phyloP scores from a whole-genome alignment of 352 stramenopile genomes.

The Elongisporangium prolatum region DNA sequence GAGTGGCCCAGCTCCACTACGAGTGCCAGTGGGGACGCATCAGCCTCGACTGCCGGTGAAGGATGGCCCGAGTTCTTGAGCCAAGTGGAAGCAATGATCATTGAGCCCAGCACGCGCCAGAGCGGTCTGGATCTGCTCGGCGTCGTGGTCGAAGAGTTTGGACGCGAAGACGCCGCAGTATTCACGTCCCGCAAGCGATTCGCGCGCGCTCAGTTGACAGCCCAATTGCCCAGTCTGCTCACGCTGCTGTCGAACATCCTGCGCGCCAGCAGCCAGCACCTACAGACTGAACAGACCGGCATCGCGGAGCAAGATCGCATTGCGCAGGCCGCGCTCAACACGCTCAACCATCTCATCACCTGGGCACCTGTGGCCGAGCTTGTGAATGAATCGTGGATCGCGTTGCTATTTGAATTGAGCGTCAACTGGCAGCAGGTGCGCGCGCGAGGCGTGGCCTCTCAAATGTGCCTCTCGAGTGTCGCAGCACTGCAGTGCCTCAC shows the following conservation, averaged over 20 bases:
- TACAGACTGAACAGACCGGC: conserved; percentile 19
- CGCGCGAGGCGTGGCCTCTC: conserved; percentile 11
- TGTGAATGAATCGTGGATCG: conserved; percentile 52
- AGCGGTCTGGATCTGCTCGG: conserved; percentile 51
- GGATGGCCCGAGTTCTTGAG: conserved; percentile 61
- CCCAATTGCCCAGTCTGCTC: conserved; percentile 45
- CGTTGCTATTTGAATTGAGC: conserved; percentile 52
- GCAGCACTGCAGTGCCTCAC: conserved; percentile 52
- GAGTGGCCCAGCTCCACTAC: conserved; percentile 26
- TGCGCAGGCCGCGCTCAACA: conserved; percentile 43
- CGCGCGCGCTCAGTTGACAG: conserved; percentile 31
- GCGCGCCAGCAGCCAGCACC: conserved; percentile 30
- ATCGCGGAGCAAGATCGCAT: conserved; percentile 36
- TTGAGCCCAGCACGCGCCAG: conserved; percentile 31
- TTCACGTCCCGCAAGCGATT: conserved; percentile 42
- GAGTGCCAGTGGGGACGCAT: conserved; percentile 3
- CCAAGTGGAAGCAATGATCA: conserved; percentile 53
- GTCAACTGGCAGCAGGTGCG: conserved; percentile 32
- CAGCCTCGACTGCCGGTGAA: background rate
- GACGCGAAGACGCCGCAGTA: conserved; percentile 53
- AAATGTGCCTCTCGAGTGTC: conserved; percentile 42
- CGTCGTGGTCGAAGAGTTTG: conserved; percentile 70
- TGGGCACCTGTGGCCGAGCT: conserved; percentile 56
- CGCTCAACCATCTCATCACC: conserved; percentile 42
- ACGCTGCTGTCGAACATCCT: conserved; percentile 45